Evolutionary conservation across 139 green algal species (phyloP).

Genomic region (Chlorella sp.): DNA sequence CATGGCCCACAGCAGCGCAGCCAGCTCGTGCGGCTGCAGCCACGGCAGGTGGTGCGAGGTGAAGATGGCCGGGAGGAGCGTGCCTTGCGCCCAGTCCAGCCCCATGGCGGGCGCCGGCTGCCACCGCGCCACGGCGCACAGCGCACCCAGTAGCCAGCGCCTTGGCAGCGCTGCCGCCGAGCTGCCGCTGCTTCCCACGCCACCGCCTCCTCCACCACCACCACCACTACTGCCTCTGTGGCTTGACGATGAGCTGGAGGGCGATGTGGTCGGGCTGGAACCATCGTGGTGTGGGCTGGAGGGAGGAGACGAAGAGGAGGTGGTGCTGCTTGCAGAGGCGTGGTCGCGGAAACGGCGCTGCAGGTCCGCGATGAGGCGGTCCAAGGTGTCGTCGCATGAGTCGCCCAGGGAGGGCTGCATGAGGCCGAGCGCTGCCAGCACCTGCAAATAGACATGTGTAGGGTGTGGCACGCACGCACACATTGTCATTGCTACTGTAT

Average conservation of each 20-base stretch:
- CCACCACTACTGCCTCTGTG: no score
- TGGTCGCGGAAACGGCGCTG: not conserved
- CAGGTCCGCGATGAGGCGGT: constrained; percentile 3
- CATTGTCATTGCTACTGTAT: no score
- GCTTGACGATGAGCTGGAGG: no score
- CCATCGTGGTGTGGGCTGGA: no score
- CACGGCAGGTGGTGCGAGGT: not conserved
- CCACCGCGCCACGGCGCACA: not conserved
- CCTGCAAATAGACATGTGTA: no score
- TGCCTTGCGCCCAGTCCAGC: not conserved
- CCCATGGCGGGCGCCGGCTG: not conserved
- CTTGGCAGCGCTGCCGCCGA: no score
- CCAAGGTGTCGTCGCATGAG: not conserved
- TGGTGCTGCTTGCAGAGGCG: no score
- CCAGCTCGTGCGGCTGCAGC: not conserved
- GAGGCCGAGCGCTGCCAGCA: no score
- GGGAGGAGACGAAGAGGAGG: no score
- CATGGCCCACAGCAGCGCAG: not conserved
- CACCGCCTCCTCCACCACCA: no score
- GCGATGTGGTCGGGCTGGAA: not conserved
- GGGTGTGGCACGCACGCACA: no score
- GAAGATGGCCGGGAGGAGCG: not conserved
- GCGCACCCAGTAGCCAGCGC: not conserved
- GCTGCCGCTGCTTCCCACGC: no score
- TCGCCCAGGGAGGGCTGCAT: not conserved